Percentiles rank a stretch among this genome's conserved stretches.
Evolutionary conservation across 164 flowering plant species (phyloP).

Genomic region (Hamamelis virginiana): DNA sequence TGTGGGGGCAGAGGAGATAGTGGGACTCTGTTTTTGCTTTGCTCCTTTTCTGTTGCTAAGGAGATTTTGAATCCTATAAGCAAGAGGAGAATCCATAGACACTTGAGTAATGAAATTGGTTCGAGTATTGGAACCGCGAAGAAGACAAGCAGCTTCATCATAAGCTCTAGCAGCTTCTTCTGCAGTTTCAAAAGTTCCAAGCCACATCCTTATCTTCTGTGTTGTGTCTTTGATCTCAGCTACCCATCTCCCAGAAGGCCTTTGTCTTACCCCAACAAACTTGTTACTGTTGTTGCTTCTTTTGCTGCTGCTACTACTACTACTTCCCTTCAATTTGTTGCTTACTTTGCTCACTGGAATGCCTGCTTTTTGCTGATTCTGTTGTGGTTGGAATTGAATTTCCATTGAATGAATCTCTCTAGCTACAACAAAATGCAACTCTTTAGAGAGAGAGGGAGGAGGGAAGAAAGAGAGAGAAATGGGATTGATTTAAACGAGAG

Average conservation of each 20-base stretch:
- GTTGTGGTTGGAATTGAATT: slow-evolving; percentile 46
- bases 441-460: too few species aligned
- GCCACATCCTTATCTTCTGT: slow-evolving; percentile 89
- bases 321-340: slow-evolving; percentile 53
- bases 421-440: not conserved
- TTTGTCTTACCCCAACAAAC: slow-evolving; percentile 79
- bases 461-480: slow-evolving; percentile 6
- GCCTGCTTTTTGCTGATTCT: slow-evolving; percentile 15
- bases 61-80: slow-evolving; percentile 63
- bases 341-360: slow-evolving; percentile 24
- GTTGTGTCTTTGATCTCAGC: slow-evolving; percentile 91
- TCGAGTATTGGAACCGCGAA: slow-evolving; percentile 77
- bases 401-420: slow-evolving; percentile 41
- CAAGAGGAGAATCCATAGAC: slow-evolving; percentile 66
- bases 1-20: not conserved
- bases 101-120: slow-evolving; percentile 70
- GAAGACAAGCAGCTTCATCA: slow-evolving; percentile 90
- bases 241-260: slow-evolving; percentile 91
- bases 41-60: slow-evolving; percentile 48
- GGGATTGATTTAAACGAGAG: slow-evolving; percentile 14
- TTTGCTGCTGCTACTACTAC: too few species aligned
- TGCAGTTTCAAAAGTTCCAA: slow-evolving; percentile 83
- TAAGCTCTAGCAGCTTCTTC: slow-evolving; percentile 86
- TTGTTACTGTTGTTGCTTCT: slow-evolving; percentile 34
- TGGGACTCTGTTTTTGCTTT: slow-evolving; percentile 8